Conservation (phyloP, 2,329 filamentous ascomycete species). For the Epichloe amarillans region DNA sequence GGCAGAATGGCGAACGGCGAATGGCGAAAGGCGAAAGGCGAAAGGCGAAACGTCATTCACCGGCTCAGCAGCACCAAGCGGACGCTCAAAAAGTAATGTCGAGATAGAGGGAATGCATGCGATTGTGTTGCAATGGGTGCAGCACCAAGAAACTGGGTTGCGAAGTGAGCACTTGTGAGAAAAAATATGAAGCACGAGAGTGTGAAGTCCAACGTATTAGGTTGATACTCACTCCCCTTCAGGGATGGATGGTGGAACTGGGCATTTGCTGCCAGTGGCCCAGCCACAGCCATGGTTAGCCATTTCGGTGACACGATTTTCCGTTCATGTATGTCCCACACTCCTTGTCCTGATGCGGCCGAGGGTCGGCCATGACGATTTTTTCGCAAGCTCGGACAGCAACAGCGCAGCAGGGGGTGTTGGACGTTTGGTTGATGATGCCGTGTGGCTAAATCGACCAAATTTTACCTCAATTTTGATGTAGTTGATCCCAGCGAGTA, state of each 20-base stretch:
- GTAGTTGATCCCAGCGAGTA: no score
- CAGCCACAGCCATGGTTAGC: conserved; percentile 1
- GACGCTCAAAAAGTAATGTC: neutral
- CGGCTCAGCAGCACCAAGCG: conserved; percentile 33
- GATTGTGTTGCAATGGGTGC: conserved; percentile 7
- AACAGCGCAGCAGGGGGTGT: no score
- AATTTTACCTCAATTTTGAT: no score
- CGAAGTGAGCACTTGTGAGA: conserved; percentile 3
- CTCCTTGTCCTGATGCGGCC: neutral
- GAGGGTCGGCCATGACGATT: no score
- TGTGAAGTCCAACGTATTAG: conserved; percentile 4
- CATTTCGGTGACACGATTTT: neutral
- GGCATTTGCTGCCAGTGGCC: neutral
- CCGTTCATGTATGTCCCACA: neutral
- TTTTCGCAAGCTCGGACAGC: no score
- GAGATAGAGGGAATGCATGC: conserved; percentile 3
- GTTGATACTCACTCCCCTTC: conserved; percentile 3
- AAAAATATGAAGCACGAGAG: conserved; percentile 3
- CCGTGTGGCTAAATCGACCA: no score
- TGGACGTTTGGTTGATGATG: neutral
- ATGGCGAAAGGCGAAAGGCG: conserved; percentile 2
- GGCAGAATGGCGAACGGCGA: conserved; percentile 2
- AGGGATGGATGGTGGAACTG: conserved; percentile 7
- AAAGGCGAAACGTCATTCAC: conserved; percentile 12
- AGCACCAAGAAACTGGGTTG: conserved; percentile 1